A percentile compares a stretch with the other conserved stretches of the same genome.
Evolutionary conservation across 1,284 basidiomycete genomes (phyloP).

Genomic region (Cutaneotrichosporon sp.): DNA sequence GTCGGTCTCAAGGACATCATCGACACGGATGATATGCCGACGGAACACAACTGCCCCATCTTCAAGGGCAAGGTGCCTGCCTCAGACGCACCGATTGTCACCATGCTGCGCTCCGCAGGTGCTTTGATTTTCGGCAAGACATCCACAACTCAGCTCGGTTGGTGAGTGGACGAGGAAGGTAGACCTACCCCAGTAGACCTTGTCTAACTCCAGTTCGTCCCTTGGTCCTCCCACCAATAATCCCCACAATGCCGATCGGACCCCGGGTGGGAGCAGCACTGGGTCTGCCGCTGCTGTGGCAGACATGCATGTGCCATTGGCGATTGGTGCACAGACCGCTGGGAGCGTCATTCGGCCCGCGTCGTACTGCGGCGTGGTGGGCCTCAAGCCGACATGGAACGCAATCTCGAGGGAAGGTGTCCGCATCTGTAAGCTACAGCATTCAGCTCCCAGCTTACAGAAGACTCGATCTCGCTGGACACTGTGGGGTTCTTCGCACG

Average conservation of each 20-base stretch:
- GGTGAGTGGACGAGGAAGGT: constrained; percentile 21
- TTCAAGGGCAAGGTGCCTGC: constrained; percentile 30
- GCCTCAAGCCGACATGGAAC: constrained; percentile 45
- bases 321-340: constrained; percentile 38
- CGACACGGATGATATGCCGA: constrained; percentile 41
- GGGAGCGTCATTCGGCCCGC: constrained; percentile 42
- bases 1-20: constrained; percentile 43
- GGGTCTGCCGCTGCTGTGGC: constrained; percentile 45
- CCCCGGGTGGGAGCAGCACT: constrained; percentile 41
- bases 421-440: constrained; percentile 33
- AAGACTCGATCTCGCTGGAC: constrained; percentile 39
- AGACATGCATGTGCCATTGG: constrained; percentile 38
- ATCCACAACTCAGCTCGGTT: constrained; percentile 42
- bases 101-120: constrained; percentile 31
- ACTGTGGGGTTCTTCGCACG: constrained; percentile 44
- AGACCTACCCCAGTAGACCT: neutral
- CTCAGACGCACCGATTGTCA: constrained; percentile 32
- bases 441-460: neutral
- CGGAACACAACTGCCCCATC: constrained; percentile 33
- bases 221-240: constrained; percentile 36
- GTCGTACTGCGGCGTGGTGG: constrained; percentile 43
- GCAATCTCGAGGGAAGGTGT: constrained; percentile 43
- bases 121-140: constrained; percentile 48
- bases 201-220: constrained; percentile 24
- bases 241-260: constrained; percentile 35